Percentiles rank a stretch among this genome's conserved stretches.
phyloP scores from a whole-genome alignment of 306 rosid species.

The Gleditsia sinensis region DNA sequence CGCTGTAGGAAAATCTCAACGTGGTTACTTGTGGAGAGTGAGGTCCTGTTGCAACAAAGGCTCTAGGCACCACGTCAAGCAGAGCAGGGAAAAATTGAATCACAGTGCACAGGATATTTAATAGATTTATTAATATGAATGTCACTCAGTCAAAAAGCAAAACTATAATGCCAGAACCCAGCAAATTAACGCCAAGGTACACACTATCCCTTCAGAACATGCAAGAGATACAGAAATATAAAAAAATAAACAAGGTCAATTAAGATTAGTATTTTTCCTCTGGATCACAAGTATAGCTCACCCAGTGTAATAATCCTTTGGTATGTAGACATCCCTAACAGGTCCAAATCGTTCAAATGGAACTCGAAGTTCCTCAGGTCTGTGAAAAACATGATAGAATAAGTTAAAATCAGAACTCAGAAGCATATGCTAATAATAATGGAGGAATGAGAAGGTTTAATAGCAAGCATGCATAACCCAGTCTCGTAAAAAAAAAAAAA shows the following conservation, averaged over 20 bases:
- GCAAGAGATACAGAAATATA: neutral
- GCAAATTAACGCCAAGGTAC: neutral
- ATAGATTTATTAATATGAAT: neutral
- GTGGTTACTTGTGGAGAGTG: too few relatives aligned
- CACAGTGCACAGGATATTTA: too few relatives aligned
- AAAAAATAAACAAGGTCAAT: neutral
- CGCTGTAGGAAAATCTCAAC: too few relatives aligned
- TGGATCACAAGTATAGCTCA: constrained; percentile 36
- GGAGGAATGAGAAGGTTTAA: neutral
- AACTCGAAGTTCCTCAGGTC: constrained; percentile 82
- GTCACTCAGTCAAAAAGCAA: neutral
- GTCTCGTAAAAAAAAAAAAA: neutral
- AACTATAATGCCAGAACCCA: neutral
- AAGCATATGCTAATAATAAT: neutral
- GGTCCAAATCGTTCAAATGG: constrained; percentile 93
- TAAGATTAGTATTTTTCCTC: neutral
- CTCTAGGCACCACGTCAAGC: too few relatives aligned
- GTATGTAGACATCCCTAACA: constrained; percentile 94
- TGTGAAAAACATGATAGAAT: constrained; percentile 30
- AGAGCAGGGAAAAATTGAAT: too few relatives aligned
- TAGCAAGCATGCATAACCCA: neutral
- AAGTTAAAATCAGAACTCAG: neutral
- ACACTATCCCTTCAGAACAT: too few relatives aligned
- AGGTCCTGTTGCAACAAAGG: too few relatives aligned
- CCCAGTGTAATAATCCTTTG: constrained; percentile 96